A percentile compares a stretch with the other conserved stretches of the same genome.
Conservation (phyloP, 768 basidiomycete species). For the Serendipita sp. region DNA sequence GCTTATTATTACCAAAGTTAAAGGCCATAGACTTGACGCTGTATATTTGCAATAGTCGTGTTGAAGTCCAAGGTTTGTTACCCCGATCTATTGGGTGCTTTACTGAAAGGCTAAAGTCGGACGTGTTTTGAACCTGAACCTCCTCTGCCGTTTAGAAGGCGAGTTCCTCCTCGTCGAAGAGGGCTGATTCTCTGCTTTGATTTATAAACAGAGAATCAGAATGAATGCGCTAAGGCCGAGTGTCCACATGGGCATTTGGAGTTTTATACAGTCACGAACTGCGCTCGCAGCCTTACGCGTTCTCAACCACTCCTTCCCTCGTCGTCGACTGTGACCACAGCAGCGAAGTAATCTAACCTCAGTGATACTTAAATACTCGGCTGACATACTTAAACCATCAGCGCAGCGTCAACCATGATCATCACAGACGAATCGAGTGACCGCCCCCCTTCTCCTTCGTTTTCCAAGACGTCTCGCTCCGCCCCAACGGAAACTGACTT, state of each 20-base stretch:
- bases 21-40: too few species aligned
- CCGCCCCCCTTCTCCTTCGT: background rate
- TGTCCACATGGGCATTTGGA: background rate
- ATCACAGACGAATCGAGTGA: background rate
- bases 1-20: too few species aligned
- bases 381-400: background rate
- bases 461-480: background rate
- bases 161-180: too few species aligned
- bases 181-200: too few species aligned
- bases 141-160: too few species aligned
- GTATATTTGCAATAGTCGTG: too few species aligned
- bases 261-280: background rate
- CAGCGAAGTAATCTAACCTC: background rate
- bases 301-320: background rate
- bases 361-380: background rate
- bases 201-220: too few species aligned
- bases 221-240: background rate
- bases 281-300: background rate
- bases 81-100: too few species aligned
- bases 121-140: too few species aligned
- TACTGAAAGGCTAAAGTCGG: too few species aligned
- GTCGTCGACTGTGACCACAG: background rate
- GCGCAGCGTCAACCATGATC: background rate
- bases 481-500: background rate
- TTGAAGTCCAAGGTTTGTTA: too few species aligned